Conservation (phyloP, 768 basidiomycete species). For the Kwoniella sp. region DNA sequence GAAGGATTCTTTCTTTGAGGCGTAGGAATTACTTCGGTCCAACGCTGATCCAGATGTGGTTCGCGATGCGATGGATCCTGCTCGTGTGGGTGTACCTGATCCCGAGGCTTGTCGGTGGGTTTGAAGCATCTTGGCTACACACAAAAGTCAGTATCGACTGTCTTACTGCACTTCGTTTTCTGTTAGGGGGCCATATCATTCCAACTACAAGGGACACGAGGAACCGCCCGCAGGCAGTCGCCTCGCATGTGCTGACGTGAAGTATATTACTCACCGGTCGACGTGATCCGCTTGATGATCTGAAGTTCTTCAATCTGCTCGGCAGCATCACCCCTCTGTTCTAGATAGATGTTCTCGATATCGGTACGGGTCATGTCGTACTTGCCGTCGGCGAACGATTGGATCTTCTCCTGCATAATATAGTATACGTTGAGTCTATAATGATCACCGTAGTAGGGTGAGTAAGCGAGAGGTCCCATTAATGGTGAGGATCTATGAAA, state of each 20-base stretch:
- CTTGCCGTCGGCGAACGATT: constrained; percentile 74
- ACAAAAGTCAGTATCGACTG: neutral
- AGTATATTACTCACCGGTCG: constrained; percentile 73
- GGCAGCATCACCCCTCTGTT: constrained; percentile 79
- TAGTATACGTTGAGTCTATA: constrained; percentile 90
- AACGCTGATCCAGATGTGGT: constrained; percentile 41
- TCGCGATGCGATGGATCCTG: constrained; percentile 27
- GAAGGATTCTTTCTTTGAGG: constrained; percentile 24
- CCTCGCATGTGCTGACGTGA: too few species aligned
- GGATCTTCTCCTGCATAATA: constrained; percentile 89
- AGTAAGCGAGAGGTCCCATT: too few species aligned
- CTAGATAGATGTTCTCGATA: constrained; percentile 75
- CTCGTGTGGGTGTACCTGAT: constrained; percentile 26
- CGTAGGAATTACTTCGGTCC: constrained; percentile 59
- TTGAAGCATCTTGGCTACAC: constrained; percentile 50
- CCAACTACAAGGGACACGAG: too few species aligned
- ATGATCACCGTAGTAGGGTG: too few species aligned
- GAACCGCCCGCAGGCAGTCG: too few species aligned
- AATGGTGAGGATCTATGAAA: neutral
- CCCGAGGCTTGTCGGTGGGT: constrained; percentile 43
- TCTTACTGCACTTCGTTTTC: too few species aligned
- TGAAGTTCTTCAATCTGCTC: constrained; percentile 74
- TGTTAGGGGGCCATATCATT: too few species aligned
- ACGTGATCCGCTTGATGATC: constrained; percentile 80
- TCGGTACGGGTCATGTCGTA: constrained; percentile 71